Conservation (phyloP, 805 yeast genomes). For the Cyberlindnera meyerae region DNA sequence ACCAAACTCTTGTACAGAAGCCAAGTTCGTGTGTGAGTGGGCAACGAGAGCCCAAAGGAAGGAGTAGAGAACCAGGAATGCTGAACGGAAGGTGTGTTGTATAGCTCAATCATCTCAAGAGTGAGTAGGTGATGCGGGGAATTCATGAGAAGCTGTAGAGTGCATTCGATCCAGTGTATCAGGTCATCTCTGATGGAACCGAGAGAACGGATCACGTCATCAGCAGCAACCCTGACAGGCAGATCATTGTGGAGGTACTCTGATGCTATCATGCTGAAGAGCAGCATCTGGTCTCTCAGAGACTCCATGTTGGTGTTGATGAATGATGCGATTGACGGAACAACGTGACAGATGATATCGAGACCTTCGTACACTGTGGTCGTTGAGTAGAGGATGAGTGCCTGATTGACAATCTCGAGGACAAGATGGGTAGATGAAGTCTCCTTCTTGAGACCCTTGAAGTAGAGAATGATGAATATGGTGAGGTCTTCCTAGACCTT, state of each 20-base stretch:
- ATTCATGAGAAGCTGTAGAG: slow-evolving; percentile 3
- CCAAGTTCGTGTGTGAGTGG: slow-evolving; percentile 33
- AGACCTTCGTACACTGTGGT: slow-evolving; percentile 32
- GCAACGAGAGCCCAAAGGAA: slow-evolving; percentile 7
- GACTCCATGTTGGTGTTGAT: slow-evolving; percentile 37
- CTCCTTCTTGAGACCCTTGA: slow-evolving; percentile 24
- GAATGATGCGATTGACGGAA: slow-evolving; percentile 32
- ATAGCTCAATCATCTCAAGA: slow-evolving; percentile 12
- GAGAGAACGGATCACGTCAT: slow-evolving; percentile 4
- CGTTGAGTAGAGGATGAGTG: slow-evolving; percentile 29
- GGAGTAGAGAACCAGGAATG: slow-evolving; percentile 27
- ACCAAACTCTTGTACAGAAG: slow-evolving; percentile 33
- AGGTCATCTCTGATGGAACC: slow-evolving; percentile 10
- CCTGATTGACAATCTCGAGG: slow-evolving; percentile 42
- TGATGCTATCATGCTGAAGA: slow-evolving; percentile 42
- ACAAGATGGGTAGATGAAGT: slow-evolving; percentile 28
- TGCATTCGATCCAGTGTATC: slow-evolving; percentile 13
- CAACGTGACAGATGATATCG: slow-evolving; percentile 35
- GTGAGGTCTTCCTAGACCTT: slow-evolving; percentile 20
- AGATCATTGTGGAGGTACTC: slow-evolving; percentile 31
- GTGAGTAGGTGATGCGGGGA: slow-evolving; percentile 2
- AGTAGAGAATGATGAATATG: slow-evolving; percentile 19
- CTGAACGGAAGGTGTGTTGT: not conserved
- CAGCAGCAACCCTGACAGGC: slow-evolving; percentile 17
- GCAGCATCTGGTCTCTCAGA: slow-evolving; percentile 38